Conservation (phyloP, 1,139 yeast species). For the Saccharomyces uvarum region DNA sequence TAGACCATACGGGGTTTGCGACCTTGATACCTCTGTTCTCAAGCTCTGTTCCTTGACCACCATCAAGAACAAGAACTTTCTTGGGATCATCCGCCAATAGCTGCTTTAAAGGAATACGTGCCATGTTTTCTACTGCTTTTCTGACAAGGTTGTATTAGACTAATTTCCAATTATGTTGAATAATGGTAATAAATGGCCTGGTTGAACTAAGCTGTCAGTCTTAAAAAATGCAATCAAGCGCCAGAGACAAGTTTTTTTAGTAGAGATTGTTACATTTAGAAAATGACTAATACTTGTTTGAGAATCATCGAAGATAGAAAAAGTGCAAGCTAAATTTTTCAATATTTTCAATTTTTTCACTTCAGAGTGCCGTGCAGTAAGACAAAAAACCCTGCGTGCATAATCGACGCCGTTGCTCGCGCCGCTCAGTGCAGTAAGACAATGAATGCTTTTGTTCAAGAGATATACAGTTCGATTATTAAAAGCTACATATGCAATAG, state of each 20-base stretch:
- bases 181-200: background rate
- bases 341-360: background rate
- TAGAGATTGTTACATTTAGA: background rate
- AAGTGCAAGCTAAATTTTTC: background rate
- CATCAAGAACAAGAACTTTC: conserved; percentile 34
- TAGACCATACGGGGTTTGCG: conserved; percentile 33
- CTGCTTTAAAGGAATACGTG: background rate
- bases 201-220: background rate
- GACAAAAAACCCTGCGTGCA: background rate
- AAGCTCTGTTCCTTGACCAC: conserved; percentile 41
- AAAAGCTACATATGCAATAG: background rate
- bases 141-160: background rate
- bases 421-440: background rate
- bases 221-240: background rate
- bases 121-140: background rate
- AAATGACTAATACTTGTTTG: background rate
- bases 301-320: background rate
- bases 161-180: background rate
- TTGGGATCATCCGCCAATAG: conserved; percentile 5
- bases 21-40: conserved; percentile 35
- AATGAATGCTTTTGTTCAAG: background rate
- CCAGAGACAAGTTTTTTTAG: background rate
- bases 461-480: background rate
- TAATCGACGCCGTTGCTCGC: background rate
- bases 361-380: background rate